Conservation (phyloP, 2,329 filamentous ascomycete species). For the Aspergillus cejpii region DNA sequence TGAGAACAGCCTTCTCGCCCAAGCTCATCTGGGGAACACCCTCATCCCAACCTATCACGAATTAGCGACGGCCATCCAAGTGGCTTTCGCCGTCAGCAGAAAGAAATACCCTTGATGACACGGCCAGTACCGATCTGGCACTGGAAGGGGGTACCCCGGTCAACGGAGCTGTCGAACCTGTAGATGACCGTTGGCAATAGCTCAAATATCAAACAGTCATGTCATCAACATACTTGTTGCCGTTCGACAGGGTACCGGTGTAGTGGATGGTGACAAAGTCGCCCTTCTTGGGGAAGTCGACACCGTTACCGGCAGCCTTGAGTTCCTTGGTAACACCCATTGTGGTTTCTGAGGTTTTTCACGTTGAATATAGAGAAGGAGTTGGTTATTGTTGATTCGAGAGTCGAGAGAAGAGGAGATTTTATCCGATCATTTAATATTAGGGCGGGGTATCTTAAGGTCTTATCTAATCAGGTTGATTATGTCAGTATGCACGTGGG, state of each 20-base stretch:
- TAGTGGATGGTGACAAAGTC: constrained; percentile 83
- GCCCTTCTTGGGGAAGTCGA: constrained; percentile 56
- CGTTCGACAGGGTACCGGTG: constrained; percentile 76
- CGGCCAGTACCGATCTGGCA: constrained; percentile 72
- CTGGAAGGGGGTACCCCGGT: constrained; percentile 63
- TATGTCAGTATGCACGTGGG: no score
- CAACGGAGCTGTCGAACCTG: constrained; percentile 77
- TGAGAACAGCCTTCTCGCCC: constrained; percentile 81
- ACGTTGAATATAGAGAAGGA: background rate
- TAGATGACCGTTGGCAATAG: background rate
- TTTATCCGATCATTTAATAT: no score
- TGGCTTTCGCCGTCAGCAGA: background rate
- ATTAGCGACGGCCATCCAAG: background rate
- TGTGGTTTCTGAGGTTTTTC: constrained; percentile 8
- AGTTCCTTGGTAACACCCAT: constrained; percentile 71
- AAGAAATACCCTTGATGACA: constrained; percentile 73
- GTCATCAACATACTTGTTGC: constrained; percentile 57
- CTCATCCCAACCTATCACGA: constrained; percentile 63
- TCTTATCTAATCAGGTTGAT: no score
- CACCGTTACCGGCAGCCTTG: constrained; percentile 55
- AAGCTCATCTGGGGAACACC: constrained; percentile 79
- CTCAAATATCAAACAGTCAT: background rate
- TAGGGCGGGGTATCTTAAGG: background rate
- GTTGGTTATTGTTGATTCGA: background rate
- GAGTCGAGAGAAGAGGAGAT: no score